Base-by-base conservation (phyloP, 163 green algal genomes). In the Scenedesmus sp. region DNA sequence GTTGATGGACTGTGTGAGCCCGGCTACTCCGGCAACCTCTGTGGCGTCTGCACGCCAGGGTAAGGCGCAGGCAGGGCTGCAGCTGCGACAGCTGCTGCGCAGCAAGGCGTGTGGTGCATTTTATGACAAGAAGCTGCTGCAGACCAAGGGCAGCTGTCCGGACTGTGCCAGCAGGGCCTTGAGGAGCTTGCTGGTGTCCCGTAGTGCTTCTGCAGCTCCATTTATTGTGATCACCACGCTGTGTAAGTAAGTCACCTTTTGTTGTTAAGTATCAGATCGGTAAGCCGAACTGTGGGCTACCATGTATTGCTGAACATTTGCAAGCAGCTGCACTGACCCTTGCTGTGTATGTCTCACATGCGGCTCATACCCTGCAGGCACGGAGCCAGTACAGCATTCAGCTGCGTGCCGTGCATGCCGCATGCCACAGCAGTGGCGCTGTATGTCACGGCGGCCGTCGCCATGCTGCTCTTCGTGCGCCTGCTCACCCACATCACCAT, bases 21-120 rank as follows among this genome's bases (percentile, higher is more conserved):
- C 10, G 81, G 53, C n/a, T 87, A 87, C 51, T 78, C 81, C 5
- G 81, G 81, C 16, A 87, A 87, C 81, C 51, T 87, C 15, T 87
- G 81, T 26, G 81, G 81, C 33, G 70, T 42, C 51, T 87, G 81
- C 81, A 49, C 42, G 35, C 13, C 33, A 87, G 81, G 81, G 81
- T 87, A 24, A 78, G 81, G 6, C 1, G 24, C 46, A 40, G 65
- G 26, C 5, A 56, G 6, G 79, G 65, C 65, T 76, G 30, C 65
- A 40, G 65, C 65, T 76, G 65, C 30, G 37, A 18, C 24, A 20
- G 73, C 24, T 13, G 35, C 9, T 53, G 10, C 2, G n/a, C n/a
- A n/a, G n/a, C n/a, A n/a, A n/a, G n/a, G n/a, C n/a, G n/a, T n/a
- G n/a, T n/a, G n/a, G n/a, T n/a, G n/a, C n/a, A n/a, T n/a, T n/a